Percentiles rank a stretch among this genome's conserved stretches.
These are phyloP conservation scores for Priceomyces fermenticarens DNA, from an alignment of 805 yeast species.

Conservation along the genomic window DNA sequence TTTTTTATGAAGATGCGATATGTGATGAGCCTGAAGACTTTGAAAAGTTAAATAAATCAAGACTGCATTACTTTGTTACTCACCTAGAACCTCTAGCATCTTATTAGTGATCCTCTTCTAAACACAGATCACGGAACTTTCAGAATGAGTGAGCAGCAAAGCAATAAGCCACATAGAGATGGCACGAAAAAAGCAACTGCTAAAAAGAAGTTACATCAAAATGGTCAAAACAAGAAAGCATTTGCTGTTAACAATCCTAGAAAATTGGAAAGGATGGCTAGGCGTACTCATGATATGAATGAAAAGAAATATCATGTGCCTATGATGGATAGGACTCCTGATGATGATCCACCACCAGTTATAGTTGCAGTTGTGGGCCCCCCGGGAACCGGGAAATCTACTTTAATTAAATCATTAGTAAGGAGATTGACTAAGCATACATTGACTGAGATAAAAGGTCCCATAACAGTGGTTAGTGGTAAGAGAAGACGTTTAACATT, in stretches of 20 bases:
- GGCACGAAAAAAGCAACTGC: slow-evolving; percentile 51
- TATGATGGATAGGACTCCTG: slow-evolving; percentile 96
- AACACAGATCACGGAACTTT: no score
- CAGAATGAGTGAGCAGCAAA: slow-evolving; percentile 38
- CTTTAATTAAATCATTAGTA: slow-evolving; percentile 84
- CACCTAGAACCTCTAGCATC: no score
- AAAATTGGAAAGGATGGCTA: slow-evolving; percentile 78
- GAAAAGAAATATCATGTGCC: slow-evolving; percentile 93
- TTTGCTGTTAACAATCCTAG: slow-evolving; percentile 62
- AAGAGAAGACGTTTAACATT: slow-evolving; percentile 90
- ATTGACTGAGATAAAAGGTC: slow-evolving; percentile 85
- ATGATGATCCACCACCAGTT: slow-evolving; percentile 96
- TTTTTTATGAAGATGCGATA: no score
- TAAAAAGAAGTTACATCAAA: slow-evolving; percentile 83
- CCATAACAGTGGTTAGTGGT: slow-evolving; percentile 94
- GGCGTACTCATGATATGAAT: slow-evolving; percentile 75
- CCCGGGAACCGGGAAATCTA: slow-evolving; percentile 97
- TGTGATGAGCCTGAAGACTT: no score
- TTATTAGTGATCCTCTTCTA: no score
- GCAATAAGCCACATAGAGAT: slow-evolving; percentile 81
- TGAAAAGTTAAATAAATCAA: no score
- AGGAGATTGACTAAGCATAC: slow-evolving; percentile 86
- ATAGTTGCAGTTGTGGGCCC: slow-evolving; percentile 98
- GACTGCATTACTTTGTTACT: no score
- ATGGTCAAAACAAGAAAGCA: slow-evolving; percentile 57